Percentiles rank a stretch among this genome's conserved stretches.
Evolutionary conservation across 441 rosid species (phyloP).

Genomic region (Gossypium davidsonii): DNA sequence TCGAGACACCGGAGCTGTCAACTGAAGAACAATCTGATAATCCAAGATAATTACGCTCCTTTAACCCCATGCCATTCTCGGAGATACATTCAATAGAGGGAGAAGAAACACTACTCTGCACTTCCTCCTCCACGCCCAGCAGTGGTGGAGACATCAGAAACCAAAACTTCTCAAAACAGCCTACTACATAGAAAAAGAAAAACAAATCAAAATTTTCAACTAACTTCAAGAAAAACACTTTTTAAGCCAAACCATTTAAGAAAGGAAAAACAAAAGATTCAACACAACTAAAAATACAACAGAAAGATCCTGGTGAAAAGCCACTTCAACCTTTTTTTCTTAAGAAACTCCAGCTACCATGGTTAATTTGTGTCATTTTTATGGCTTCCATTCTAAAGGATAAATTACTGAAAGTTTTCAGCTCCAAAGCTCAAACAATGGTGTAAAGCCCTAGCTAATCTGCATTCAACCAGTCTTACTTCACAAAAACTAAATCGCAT

Average conservation of each 20-base stretch:
- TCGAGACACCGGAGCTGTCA: slow-evolving; percentile 45
- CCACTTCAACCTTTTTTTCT: background rate
- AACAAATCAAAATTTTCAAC: background rate
- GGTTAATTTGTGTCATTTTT: background rate
- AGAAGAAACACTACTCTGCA: slow-evolving; percentile 37
- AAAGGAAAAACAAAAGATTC: background rate
- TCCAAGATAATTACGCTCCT: slow-evolving; percentile 56
- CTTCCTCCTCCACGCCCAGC: slow-evolving; percentile 46
- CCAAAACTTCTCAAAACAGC: slow-evolving; percentile 15
- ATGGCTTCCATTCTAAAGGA: background rate
- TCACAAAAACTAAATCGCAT: background rate
- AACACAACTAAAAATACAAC: background rate
- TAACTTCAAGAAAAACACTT: background rate
- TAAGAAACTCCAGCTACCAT: background rate
- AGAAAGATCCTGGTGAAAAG: background rate
- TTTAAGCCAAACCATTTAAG: background rate
- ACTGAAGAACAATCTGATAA: slow-evolving; percentile 58
- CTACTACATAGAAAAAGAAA: slow-evolving; percentile 14
- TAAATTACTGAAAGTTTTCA: background rate
- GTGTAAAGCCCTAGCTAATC: background rate
- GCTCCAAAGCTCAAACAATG: background rate
- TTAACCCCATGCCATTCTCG: slow-evolving; percentile 32
- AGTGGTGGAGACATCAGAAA: slow-evolving; percentile 50
- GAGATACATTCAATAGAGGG: slow-evolving; percentile 35
- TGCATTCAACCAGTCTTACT: background rate